phyloP scores from a whole-genome alignment of 2,329 filamentous ascomycete species.

The Venturia oleaginea region DNA sequence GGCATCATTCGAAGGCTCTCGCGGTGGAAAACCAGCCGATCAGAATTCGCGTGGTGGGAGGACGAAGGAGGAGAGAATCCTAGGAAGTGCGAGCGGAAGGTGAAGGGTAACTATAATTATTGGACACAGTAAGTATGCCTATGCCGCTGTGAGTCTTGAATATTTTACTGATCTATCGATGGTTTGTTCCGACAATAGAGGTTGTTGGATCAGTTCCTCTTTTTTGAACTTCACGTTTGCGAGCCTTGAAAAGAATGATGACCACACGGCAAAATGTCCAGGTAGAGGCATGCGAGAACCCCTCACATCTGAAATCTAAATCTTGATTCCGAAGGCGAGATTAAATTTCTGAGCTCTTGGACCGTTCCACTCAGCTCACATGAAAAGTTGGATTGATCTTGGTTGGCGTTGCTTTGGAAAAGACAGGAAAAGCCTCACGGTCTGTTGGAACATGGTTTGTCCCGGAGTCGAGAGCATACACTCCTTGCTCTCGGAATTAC shows the following conservation, averaged over 20 bases:
- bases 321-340: background rate
- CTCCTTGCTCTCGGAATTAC: background rate
- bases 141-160: background rate
- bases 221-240: background rate
- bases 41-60: background rate
- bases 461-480: background rate
- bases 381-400: background rate
- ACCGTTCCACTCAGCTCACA: background rate
- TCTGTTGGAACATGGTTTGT: background rate
- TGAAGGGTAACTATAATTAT: background rate
- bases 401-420: background rate
- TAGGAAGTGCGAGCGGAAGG: background rate
- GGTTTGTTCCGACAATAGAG: background rate
- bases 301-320: background rate
- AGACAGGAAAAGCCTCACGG: background rate
- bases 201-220: background rate
- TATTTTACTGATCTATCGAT: background rate
- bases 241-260: background rate
- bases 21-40: background rate
- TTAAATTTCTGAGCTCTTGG: background rate
- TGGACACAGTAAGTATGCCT: background rate
- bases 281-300: background rate
- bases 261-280: background rate
- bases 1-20: background rate
- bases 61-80: constrained; percentile 4